Base-by-base conservation (phyloP, 306 rosid species). In the Clitoria ternatea region DNA sequence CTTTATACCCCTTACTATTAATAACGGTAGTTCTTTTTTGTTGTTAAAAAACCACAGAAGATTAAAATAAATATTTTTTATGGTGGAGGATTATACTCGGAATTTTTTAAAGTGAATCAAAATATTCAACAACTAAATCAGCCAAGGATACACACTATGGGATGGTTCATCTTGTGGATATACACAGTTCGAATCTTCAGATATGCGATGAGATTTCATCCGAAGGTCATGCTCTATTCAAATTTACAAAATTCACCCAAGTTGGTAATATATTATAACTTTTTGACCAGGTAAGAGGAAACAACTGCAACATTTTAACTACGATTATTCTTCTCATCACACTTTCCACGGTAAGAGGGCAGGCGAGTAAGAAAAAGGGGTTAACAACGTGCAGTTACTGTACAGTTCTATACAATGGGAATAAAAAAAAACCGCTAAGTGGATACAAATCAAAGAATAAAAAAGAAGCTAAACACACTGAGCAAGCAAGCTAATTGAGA, bases 381-480 rank as follows among this genome's bases (percentile, higher is more conserved):
- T n/a, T 18, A 54, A 45, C n/a, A 70, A 54, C 33, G 43, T 12
- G 27, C 56, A 39, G 45, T 27, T 0, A 49, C 82, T 83, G 74
- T 83, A 83, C 84, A 76, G 47, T 77, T 83, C 88, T 85, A 69
- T 84, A 88, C 89, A 83, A 32, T 67, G 56, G 73, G 77, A 85
- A 29, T 4, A 5, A 81, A 6, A 75, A 73, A 67, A 39, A 30
- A 68, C 69, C 73, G 47, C 75, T 24, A 61, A 39, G 65, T 36
- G 76, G 61, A 73, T 39, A 70, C 10, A 66, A 79, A 84, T 77
- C 77, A 86, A 85, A 82, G 81, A 92, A 92, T 79, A 70, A 52
- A 64, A 23, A 59, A 45, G 44, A 66, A 57, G 80, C 86, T 45
- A 69, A 61, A 45, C 83, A 74, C 63, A 45, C 57, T 37, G 44